Evolutionary conservation across 495 filamentous ascomycete genomes (phyloP).

Genomic region (Daldinia concentrica): DNA sequence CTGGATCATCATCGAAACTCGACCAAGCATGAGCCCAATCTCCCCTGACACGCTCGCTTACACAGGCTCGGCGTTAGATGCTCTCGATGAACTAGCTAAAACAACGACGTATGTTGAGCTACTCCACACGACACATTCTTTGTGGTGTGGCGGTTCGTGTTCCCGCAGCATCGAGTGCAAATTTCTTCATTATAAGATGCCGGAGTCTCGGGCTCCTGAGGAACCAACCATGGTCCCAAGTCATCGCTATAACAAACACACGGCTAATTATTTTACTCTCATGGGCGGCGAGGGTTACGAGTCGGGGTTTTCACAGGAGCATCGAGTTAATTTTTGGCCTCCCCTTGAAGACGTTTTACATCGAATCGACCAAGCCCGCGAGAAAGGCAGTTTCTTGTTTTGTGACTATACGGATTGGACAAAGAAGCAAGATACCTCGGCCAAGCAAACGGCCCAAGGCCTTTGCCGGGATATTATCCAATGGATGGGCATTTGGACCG

Average conservation of each 20-base stretch:
- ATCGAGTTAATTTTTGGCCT: neutral
- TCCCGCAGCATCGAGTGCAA: neutral
- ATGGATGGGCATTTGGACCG: neutral
- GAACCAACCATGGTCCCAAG: neutral
- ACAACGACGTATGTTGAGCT: neutral
- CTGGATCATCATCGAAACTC: neutral
- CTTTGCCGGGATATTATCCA: neutral
- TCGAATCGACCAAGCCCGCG: neutral
- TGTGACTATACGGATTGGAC: neutral
- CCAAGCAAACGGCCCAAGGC: neutral
- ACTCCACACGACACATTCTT: neutral
- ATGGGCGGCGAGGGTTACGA: neutral
- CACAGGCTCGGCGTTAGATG: neutral
- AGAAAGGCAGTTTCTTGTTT: neutral
- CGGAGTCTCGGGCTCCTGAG: neutral
- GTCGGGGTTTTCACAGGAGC: neutral
- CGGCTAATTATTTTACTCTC: neutral
- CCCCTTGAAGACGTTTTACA: neutral
- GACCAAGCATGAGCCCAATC: neutral
- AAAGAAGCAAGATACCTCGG: neutral
- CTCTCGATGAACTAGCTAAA: neutral
- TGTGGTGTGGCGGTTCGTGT: neutral
- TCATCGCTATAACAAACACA: neutral
- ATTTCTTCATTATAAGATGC: slow-evolving; percentile 1
- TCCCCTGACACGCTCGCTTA: neutral